A percentile compares a stretch with the other conserved stretches of the same genome.
These are phyloP conservation scores for Crithidia sp. DNA, from an alignment of 208 protist genomes.

Conservation along the genomic window DNA sequence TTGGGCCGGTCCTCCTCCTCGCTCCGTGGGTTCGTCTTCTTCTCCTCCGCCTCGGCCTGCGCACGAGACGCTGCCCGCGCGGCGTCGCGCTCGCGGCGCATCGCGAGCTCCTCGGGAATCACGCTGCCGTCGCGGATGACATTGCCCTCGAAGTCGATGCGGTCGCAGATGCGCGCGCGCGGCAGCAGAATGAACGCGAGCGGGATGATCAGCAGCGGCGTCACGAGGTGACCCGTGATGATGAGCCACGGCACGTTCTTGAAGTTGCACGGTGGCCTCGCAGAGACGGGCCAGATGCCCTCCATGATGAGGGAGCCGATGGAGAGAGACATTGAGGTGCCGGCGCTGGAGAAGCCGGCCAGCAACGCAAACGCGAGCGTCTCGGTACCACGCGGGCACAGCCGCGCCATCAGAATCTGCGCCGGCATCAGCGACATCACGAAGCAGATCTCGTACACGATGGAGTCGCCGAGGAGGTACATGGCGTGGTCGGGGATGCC, in stretches of 20 bases:
- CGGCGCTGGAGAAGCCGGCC: constrained; percentile 53
- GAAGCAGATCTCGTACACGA: constrained; percentile 52
- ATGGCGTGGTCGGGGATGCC: constrained; percentile 51
- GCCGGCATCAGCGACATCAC: constrained; percentile 65
- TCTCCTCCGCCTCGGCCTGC: constrained; percentile 7
- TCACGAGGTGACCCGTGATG: constrained; percentile 60
- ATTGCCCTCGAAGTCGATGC: constrained; percentile 45
- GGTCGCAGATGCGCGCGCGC: constrained; percentile 49
- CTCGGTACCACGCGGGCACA: constrained; percentile 70
- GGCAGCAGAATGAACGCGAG: constrained; percentile 72
- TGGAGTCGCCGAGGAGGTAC: constrained; percentile 68
- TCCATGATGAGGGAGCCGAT: constrained; percentile 65
- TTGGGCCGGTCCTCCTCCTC: not conserved
- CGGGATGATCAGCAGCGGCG: constrained; percentile 65
- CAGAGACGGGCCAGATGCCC: constrained; percentile 41
- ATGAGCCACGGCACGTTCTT: constrained; percentile 63
- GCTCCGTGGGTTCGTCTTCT: not conserved
- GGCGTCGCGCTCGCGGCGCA: constrained; percentile 1
- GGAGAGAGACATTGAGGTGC: constrained; percentile 45
- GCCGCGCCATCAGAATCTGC: constrained; percentile 53
- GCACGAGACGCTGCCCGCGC: not conserved
- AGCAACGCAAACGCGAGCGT: constrained; percentile 60
- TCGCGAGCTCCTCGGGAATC: not conserved
- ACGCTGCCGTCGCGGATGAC: constrained; percentile 38
- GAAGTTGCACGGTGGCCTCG: constrained; percentile 64